phyloP scores from a whole-genome alignment of 139 green algal species.

The Chlorella sp. region DNA sequence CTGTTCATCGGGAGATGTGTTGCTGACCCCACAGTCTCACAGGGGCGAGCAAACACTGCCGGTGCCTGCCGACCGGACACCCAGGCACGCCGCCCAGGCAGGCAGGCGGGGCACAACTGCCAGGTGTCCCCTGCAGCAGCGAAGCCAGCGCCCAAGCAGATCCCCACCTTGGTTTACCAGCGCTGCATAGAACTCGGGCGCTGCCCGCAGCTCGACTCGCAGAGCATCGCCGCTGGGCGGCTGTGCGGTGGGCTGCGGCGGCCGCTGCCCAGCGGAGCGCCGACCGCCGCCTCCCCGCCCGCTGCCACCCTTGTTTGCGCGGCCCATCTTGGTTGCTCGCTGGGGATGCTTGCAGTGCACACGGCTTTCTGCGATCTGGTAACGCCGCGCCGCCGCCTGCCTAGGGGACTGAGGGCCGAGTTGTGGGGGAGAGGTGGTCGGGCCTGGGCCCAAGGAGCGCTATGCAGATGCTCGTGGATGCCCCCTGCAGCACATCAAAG shows the following conservation, averaged over 20 bases:
- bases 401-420: no score
- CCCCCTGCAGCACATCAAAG: no score
- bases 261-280: background rate
- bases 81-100: no score
- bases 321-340: background rate
- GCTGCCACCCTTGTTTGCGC: background rate
- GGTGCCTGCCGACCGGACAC: background rate
- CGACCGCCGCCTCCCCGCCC: constrained; percentile 1
- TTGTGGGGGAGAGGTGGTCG: no score
- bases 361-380: no score
- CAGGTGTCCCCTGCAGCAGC: background rate
- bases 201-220: constrained; percentile 12
- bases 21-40: no score
- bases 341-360: background rate
- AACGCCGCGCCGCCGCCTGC: no score
- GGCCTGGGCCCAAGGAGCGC: no score
- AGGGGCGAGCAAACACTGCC: background rate
- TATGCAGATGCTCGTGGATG: no score
- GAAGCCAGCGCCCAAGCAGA: no score
- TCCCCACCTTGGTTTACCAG: constrained; percentile 11
- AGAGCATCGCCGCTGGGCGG: constrained; percentile 4
- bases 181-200: background rate
- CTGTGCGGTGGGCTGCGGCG: background rate
- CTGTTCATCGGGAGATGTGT: background rate
- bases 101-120: no score